Evolutionary conservation across 768 basidiomycete species (phyloP).

Genomic region (Panaeolus cyanescens): DNA sequence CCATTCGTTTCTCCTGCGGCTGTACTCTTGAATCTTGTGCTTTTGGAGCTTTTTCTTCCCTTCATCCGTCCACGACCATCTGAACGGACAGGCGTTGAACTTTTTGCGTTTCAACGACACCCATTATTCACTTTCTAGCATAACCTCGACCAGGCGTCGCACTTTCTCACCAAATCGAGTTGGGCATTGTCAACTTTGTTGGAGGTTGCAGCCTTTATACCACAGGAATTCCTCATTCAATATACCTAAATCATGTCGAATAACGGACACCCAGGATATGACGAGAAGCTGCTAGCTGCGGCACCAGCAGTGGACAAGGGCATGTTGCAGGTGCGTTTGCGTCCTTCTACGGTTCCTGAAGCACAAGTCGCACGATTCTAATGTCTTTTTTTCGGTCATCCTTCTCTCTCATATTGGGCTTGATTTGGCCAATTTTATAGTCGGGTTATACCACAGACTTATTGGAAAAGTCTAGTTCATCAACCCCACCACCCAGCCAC

Average conservation of each 20-base stretch:
- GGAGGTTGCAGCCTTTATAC: not conserved
- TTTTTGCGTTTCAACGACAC: not conserved
- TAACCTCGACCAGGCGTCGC: not conserved
- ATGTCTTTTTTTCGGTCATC: not conserved
- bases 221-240: not conserved
- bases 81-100: not conserved
- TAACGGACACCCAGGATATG: constrained; percentile 5
- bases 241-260: constrained; percentile 5
- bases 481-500: not conserved
- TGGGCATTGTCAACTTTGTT: not conserved
- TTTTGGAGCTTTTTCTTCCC: not conserved
- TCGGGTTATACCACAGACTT: constrained; percentile 6
- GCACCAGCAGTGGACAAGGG: constrained; percentile 1
- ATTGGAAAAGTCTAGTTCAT: not conserved
- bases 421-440: not conserved
- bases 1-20: not conserved
- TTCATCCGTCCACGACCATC: constrained; percentile 1
- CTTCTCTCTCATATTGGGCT: not conserved
- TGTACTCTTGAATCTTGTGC: not conserved
- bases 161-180: not conserved
- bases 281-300: constrained; percentile 7
- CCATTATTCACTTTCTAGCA: not conserved
- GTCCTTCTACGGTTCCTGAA: not conserved
- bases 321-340: constrained; percentile 6
- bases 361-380: not conserved